These are phyloP conservation scores for Vicia faba DNA, from an alignment of 306 rosid species.

Conservation along the genomic window DNA sequence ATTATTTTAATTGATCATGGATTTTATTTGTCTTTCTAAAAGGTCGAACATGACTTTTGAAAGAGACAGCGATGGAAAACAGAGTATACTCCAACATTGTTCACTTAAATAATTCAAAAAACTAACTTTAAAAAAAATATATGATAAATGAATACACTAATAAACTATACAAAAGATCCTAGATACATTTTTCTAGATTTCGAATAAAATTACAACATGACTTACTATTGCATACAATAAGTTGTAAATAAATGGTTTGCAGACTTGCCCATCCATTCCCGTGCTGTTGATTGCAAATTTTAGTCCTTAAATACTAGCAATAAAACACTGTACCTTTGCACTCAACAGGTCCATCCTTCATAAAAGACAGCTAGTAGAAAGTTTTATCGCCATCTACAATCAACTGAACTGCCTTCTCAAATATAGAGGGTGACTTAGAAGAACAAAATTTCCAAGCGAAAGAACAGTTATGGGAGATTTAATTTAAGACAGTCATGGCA, in stretches of 20 bases:
- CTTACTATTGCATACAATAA: not conserved
- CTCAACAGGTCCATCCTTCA: conserved; percentile 18
- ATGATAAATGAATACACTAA: not conserved
- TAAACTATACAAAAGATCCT: not conserved
- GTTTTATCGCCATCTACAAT: not conserved
- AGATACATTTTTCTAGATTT: not conserved
- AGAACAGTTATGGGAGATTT: not conserved
- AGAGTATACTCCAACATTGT: not conserved
- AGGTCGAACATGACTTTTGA: not conserved
- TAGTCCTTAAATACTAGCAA: not conserved
- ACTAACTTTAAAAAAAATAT: not conserved
- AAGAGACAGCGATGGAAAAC: not conserved
- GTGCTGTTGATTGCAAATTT: not conserved
- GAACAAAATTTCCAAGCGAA: not conserved
- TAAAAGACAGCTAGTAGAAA: not conserved
- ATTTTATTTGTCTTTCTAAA: not conserved
- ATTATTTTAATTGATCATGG: not conserved
- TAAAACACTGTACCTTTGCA: not conserved
- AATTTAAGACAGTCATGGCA: conserved; percentile 3
- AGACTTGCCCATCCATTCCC: not conserved
- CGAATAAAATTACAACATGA: not conserved
- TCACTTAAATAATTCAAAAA: not conserved
- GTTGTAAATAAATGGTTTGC: not conserved
- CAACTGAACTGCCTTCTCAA: too few relatives aligned
- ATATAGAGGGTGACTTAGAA: not conserved